These are phyloP conservation scores for Fusarium illudens DNA, from an alignment of 2,329 filamentous ascomycete species.

Conservation along the genomic window DNA sequence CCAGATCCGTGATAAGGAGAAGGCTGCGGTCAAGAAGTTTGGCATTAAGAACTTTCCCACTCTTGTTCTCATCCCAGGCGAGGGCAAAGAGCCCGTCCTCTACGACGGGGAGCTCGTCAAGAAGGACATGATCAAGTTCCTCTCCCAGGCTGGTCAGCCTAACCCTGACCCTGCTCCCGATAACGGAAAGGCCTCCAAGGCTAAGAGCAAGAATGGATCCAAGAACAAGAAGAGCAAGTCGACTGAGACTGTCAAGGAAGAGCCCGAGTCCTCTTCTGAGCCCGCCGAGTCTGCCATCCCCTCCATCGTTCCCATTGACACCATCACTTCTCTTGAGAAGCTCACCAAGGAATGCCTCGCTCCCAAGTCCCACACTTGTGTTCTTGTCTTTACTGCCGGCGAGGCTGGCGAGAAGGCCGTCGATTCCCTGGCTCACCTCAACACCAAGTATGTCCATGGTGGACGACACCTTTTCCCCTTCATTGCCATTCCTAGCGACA, in stretches of 20 bases:
- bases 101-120: slow-evolving; percentile 90
- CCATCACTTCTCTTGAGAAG: slow-evolving; percentile 69
- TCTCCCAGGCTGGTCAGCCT: slow-evolving; percentile 79
- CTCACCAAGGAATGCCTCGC: slow-evolving; percentile 77
- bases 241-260: slow-evolving; percentile 44
- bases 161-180: slow-evolving; percentile 74
- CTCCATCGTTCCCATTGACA: slow-evolving; percentile 68
- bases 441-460: slow-evolving; percentile 75
- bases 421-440: slow-evolving; percentile 73
- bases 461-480: slow-evolving; percentile 82
- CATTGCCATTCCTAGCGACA: slow-evolving; percentile 72
- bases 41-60: slow-evolving; percentile 81
- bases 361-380: slow-evolving; percentile 80
- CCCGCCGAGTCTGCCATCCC: slow-evolving; percentile 44
- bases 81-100: slow-evolving; percentile 70
- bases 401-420: slow-evolving; percentile 66
- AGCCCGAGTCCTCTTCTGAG: slow-evolving; percentile 25
- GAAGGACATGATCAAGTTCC: slow-evolving; percentile 79
- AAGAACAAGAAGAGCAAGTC: slow-evolving; percentile 45
- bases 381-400: slow-evolving; percentile 75
- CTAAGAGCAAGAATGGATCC: slow-evolving; percentile 50
- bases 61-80: slow-evolving; percentile 79
- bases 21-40: slow-evolving; percentile 74
- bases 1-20: slow-evolving; percentile 85
- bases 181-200: slow-evolving; percentile 51